Conservation (phyloP, 208 protist species). For the Zelonia costaricensis region DNA sequence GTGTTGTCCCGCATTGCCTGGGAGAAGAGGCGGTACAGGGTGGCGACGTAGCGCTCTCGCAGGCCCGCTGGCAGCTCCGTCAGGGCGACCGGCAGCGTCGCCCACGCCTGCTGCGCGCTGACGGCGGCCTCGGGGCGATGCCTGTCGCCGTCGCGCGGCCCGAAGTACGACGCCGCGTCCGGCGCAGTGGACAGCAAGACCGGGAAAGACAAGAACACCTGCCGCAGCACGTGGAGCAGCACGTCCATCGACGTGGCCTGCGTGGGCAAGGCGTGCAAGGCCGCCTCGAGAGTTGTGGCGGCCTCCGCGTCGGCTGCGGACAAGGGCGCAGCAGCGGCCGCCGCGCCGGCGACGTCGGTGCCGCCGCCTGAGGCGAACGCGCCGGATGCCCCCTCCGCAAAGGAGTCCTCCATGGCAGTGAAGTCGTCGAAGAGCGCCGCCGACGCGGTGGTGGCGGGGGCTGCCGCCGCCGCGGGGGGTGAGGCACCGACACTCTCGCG, state of each 20-base stretch:
- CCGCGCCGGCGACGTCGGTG: background rate
- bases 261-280: conserved; percentile 4
- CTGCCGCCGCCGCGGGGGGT: background rate
- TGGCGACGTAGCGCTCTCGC: conserved; percentile 24
- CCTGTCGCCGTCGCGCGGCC: background rate
- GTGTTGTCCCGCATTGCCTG: conserved; percentile 5
- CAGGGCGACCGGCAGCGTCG: conserved; percentile 14
- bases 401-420: conserved; percentile 10
- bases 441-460: background rate
- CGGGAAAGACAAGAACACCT: conserved; percentile 10
- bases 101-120: background rate
- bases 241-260: conserved; percentile 3
- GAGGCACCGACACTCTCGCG: background rate
- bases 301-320: background rate
- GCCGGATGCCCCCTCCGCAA: background rate
- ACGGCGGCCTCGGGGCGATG: background rate
- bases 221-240: conserved; percentile 8
- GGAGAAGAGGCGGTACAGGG: conserved; percentile 14
- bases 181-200: conserved; percentile 10
- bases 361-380: background rate
- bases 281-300: conserved; percentile 11
- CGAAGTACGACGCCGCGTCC: conserved; percentile 6
- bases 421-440: conserved; percentile 13
- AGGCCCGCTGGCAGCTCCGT: conserved; percentile 4
- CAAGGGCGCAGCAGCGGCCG: background rate